A percentile compares a stretch with the other conserved stretches of the same genome.
phyloP scores from a whole-genome alignment of 2,329 filamentous ascomycete species.

The Xylariaceae sp. region DNA sequence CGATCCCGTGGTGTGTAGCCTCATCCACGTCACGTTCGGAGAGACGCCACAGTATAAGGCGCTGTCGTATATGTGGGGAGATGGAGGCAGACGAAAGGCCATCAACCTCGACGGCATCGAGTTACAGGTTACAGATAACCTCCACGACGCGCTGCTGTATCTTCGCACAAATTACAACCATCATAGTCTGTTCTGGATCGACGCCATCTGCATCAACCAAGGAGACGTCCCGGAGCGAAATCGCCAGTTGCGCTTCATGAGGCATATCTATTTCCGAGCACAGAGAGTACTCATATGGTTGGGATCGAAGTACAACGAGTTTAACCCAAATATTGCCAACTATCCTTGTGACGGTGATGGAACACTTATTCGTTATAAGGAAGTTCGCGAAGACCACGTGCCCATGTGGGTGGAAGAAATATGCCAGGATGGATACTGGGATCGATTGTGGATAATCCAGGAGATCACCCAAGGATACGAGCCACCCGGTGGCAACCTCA shows the following conservation, averaged over 20 bases:
- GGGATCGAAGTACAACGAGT: slow-evolving; percentile 6
- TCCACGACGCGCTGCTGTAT: slow-evolving; percentile 10
- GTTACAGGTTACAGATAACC: slow-evolving; percentile 9
- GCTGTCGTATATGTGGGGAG: slow-evolving; percentile 19
- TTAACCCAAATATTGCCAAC: no score
- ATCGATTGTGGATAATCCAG: slow-evolving; percentile 20
- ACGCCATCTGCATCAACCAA: slow-evolving; percentile 19
- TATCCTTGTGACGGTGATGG: no score
- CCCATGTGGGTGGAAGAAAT: slow-evolving; percentile 7
- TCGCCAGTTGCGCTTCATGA: slow-evolving; percentile 16
- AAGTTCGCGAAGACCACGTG: no score
- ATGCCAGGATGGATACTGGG: slow-evolving; percentile 14
- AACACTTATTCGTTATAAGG: no score
- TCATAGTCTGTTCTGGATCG: slow-evolving; percentile 12
- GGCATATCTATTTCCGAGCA: slow-evolving; percentile 16
- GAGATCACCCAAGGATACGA: slow-evolving; percentile 18
- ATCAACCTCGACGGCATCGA: slow-evolving; percentile 11
- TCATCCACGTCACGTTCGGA: slow-evolving; percentile 9
- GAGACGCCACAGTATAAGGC: slow-evolving; percentile 15
- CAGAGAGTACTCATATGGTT: slow-evolving; percentile 14
- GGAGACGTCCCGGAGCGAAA: slow-evolving; percentile 12
- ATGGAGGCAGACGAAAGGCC: slow-evolving; percentile 3
- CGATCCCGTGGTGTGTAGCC: slow-evolving; percentile 8
- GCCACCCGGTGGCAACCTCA: slow-evolving; percentile 3
- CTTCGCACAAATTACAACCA: slow-evolving; percentile 4